These are phyloP conservation scores for Aphanomyces euteiches DNA, from an alignment of 352 stramenopile genomes.

Conservation along the genomic window DNA sequence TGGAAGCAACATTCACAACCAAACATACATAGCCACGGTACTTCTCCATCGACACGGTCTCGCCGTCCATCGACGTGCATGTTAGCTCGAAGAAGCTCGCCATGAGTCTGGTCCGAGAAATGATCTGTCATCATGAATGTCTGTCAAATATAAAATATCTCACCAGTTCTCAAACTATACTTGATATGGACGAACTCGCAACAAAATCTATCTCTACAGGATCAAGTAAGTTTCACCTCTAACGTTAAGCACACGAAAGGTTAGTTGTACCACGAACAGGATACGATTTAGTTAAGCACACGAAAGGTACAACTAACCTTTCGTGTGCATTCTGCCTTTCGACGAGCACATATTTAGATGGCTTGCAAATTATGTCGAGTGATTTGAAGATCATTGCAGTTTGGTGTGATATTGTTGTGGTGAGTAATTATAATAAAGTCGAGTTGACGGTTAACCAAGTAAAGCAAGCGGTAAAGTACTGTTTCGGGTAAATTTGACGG, in stretches of 20 bases:
- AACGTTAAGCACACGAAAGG: neutral
- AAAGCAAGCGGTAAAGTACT: no score
- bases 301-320: no score
- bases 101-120: neutral
- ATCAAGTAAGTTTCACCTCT: neutral
- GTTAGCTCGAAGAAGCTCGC: slow-evolving; percentile 34
- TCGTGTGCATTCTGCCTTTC: no score
- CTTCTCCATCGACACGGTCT: slow-evolving; percentile 31
- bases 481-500: no score
- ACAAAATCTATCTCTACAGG: neutral
- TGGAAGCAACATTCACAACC: slow-evolving; percentile 34
- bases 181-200: neutral
- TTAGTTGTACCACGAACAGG: no score
- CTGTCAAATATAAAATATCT: neutral
- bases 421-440: no score
- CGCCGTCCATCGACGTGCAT: slow-evolving; percentile 26
- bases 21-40: slow-evolving; percentile 28
- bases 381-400: no score
- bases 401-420: no score
- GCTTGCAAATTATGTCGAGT: no score
- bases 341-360: no score
- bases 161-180: neutral
- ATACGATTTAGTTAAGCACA: no score
- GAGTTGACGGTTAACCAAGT: no score
- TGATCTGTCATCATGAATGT: neutral